Base-by-base conservation (phyloP, 2,329 filamentous ascomycete genomes). In the Bipolaris oryzae region DNA sequence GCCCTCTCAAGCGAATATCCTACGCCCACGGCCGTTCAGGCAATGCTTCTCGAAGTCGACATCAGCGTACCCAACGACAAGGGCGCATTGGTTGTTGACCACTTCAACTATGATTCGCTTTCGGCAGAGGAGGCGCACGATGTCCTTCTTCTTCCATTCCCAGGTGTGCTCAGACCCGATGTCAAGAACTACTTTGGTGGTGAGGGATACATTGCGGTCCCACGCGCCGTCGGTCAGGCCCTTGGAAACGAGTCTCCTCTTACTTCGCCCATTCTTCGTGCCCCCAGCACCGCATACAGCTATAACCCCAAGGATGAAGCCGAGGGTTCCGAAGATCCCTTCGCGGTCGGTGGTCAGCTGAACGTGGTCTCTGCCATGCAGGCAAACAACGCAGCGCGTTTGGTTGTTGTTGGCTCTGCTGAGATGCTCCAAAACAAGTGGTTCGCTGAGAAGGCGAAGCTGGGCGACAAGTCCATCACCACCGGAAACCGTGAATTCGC, bases 221-320 rank as follows among this genome's bases (percentile, higher is more conserved):
- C 94, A 18, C 87, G 85, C 67, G 87, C 88, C 49, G 86, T 92
- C 54, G 93, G 91, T 68, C 94, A 97, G 77, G 84, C 86, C 50
- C 84, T 99, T 45, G 93, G 94, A 65, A 84, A 89, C 64, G 85
- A 80, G 15, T 88, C 89, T 68, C 85, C 90, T 50, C 85, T 96
- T 18, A 81, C 98, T 53, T 84, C 89, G 16, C 92, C 95, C 15
- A 85, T 99, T 64, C 80, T 99, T 56, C 88, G 89, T 68, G 94
- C 92, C 43, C 89, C 92, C 18, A 80, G 83, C 65, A 96, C 92
- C 9, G 90, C 93, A 60, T 99, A 99, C 82, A 91, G 87, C 77
- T 96, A 96, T 84, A 94, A 95, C 78, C 89, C 91, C 52, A 96
- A 96, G 82, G 92, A 97, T 62, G 90, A 96, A 71, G 76, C 80